Base-by-base conservation (phyloP, 1,139 yeast genomes). In the Geotrichum macrosporum region DNA sequence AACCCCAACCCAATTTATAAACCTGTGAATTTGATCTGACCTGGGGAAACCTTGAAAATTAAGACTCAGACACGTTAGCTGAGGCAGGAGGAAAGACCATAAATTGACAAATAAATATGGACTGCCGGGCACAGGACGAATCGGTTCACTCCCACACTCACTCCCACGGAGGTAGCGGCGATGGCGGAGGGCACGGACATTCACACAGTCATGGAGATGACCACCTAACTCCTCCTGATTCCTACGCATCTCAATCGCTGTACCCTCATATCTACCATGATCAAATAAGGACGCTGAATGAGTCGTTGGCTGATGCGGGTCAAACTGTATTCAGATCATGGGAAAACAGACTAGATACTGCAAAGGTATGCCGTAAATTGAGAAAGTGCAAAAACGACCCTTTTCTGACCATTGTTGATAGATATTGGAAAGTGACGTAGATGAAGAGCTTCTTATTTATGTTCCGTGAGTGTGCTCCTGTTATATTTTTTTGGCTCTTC, bases 381-480 rank as follows among this genome's bases (percentile, higher is more conserved):
- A n/a, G n/a, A n/a, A n/a, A n/a, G n/a, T n/a, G n/a, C n/a, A n/a
- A n/a, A n/a, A n/a, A n/a, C n/a, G n/a, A n/a, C n/a, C n/a, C n/a
- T n/a, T n/a, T n/a, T n/a, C n/a, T n/a, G n/a, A n/a, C n/a, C n/a
- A n/a, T n/a, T n/a, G n/a, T n/a, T n/a, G n/a, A n/a, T 78, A 46
- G 8, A 72, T 71, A 32, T 68, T 88, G 31, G 76, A 75, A 58
- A 80, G 89, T 1, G 96, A 89, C 62, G 80, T 84, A 3, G 97
- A 92, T 60, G 78, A 82, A 50, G 96, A 89, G 61, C 55, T 89
- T 58, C 75, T 89, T 39, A 59, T 89, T 26, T 76, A 78, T 52
- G 76, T 92, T 24, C 96, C 95, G 53, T 49, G 43, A 20, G 52
- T 46, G 19, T 35, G 12, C 16, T 16, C n/a, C 13, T 15, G 20